Evolutionary conservation across 768 basidiomycete species (phyloP).

Genomic region (Tephrocybe sp.): DNA sequence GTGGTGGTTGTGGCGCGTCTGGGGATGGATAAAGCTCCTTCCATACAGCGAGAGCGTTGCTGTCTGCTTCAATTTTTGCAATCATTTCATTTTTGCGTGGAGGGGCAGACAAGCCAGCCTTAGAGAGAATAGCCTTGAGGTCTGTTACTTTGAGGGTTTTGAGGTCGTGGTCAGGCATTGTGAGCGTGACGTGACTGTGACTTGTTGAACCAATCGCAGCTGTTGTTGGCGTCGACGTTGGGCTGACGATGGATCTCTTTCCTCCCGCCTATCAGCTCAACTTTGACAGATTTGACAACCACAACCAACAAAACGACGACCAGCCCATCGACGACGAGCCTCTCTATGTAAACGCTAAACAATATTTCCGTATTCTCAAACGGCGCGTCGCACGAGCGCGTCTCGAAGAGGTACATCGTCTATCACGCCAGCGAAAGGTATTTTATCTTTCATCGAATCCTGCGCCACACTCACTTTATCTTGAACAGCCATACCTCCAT

Average conservation of each 20-base stretch:
- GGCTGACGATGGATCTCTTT: conserved; percentile 52
- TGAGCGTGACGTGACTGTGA: conserved; percentile 22
- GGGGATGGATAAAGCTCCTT: conserved; percentile 1
- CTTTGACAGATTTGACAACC: conserved; percentile 27
- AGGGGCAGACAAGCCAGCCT: conserved; percentile 47
- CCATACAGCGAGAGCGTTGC: conserved; percentile 51
- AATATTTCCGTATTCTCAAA: conserved; percentile 98
- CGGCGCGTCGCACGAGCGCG: conserved; percentile 87
- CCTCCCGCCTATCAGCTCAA: conserved; percentile 52
- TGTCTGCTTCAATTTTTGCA: conserved; percentile 54
- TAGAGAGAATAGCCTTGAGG: conserved; percentile 60
- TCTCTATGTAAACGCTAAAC: conserved; percentile 98
- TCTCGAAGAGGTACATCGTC: conserved; percentile 89
- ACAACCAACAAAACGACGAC: conserved; percentile 18
- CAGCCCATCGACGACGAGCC: conserved; percentile 87
- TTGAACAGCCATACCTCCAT: conserved; percentile 91
- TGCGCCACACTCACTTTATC: conserved; percentile 7
- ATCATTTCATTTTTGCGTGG: conserved; percentile 70
- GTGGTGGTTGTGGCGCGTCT: neutral
- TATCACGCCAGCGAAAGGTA: conserved; percentile 93
- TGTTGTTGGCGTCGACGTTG: conserved; percentile 38
- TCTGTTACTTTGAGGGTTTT: conserved; percentile 74
- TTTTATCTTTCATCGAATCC: conserved; percentile 10
- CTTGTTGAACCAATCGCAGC: conserved; percentile 42
- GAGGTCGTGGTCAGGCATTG: conserved; percentile 33